Evolutionary conservation across 306 rosid species (phyloP), one percentile per base, ranked within the genome.

Genomic region (Sophora flavescens): DNA sequence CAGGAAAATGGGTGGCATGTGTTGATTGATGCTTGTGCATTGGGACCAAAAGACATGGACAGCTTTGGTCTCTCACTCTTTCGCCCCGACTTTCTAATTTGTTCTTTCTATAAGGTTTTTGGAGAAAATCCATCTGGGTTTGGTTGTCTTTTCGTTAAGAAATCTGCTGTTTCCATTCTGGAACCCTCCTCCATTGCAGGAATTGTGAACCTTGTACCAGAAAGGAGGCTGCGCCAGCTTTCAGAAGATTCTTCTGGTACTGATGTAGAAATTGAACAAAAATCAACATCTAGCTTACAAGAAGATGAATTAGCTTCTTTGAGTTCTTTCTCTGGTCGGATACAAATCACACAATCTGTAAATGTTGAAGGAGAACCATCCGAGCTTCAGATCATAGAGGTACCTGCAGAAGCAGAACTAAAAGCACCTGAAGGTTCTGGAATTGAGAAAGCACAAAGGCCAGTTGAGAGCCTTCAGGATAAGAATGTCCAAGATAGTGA

Each of bases 1-100:
- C 97, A 92, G 77, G 99, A 95, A 45, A 90, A 95, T 71, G 90
- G 92, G 36, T 95, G 99, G 97, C 96, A 95, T 78, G 87, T 90
- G 42, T 70, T 92, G 81, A 84, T 95, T 11, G 98, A 92, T 72
- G 97, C 97, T 65, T 95, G 97, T 85, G 96, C 96, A 63, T 58
- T 95, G 50, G 98, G 97, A 39, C 97, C 98, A 0, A 92, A 92
- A 76, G 97, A 95, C 72, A 92, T 87, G 98, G 96, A 92, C 22
- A 89, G 98, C 85, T 85, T 95, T 53, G 98, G 89, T 66, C 91
- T 95, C 69, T 95, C 97, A 36, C 89, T 95, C 52, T 83, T 90
- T 72, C 84, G 81, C 48, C 98, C 98, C 0, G 98, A 92, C 45
- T 95, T 95, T 74, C 93, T 95, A 33, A 80, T 95, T 47, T 95